These are phyloP conservation scores for Colletotrichum sojae DNA, from an alignment of 2,329 filamentous ascomycete species.

Conservation along the genomic window DNA sequence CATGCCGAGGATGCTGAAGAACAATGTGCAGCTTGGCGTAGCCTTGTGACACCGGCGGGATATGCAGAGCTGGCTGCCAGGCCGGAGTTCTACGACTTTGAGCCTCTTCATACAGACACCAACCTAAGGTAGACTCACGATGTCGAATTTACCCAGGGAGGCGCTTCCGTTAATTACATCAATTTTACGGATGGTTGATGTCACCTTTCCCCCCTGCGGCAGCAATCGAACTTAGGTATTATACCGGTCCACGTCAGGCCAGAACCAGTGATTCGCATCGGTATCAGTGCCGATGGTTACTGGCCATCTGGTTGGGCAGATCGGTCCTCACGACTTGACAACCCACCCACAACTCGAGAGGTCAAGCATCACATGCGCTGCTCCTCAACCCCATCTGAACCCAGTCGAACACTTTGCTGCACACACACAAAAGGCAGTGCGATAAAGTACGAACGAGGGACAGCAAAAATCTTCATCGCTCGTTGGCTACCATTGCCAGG, in stretches of 20 bases:
- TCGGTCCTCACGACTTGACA: background rate
- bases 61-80: no score
- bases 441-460: background rate
- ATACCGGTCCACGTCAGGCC: background rate
- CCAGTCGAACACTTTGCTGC: background rate
- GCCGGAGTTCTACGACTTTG: constrained; percentile 7
- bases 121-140: constrained; percentile 15
- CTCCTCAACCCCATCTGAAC: constrained; percentile 9
- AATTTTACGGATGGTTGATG: constrained; percentile 10
- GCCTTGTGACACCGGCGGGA: background rate
- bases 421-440: background rate
- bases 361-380: constrained; percentile 4
- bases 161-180: background rate
- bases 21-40: no score
- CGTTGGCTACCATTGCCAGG: background rate
- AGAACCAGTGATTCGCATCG: background rate
- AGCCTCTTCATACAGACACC: constrained; percentile 20
- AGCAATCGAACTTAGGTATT: no score
- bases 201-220: background rate
- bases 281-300: background rate
- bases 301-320: constrained; percentile 6
- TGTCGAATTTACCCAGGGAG: constrained; percentile 13
- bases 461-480: background rate
- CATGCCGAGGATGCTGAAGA: no score
- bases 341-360: constrained; percentile 1